Percentiles rank a stretch among this genome's conserved stretches.
These are phyloP conservation scores for Arxiozyma bovina DNA, from an alignment of 1,139 yeast genomes.

Conservation along the genomic window DNA sequence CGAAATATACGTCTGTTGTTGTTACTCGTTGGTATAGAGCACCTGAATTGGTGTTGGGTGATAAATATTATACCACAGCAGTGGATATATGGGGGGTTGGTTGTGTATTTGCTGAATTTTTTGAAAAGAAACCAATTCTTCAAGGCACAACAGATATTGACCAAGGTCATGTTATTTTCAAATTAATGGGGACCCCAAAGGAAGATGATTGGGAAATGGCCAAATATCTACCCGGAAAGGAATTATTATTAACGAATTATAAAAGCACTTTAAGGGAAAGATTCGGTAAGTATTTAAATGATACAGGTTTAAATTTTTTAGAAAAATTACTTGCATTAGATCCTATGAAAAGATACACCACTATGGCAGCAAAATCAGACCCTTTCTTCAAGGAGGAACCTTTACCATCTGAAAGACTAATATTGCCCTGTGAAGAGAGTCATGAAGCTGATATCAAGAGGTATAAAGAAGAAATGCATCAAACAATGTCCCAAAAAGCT, in stretches of 20 bases:
- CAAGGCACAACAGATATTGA: constrained; percentile 85
- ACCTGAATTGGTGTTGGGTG: constrained; percentile 84
- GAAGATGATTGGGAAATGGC: constrained; percentile 58
- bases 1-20: constrained; percentile 78
- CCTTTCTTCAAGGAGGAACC: constrained; percentile 61
- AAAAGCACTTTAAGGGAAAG: constrained; percentile 47
- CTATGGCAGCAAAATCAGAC: constrained; percentile 66
- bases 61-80: constrained; percentile 79
- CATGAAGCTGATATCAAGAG: constrained; percentile 79
- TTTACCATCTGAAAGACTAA: constrained; percentile 44
- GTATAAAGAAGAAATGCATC: constrained; percentile 39
- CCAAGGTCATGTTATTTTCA: constrained; percentile 77
- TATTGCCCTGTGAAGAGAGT: constrained; percentile 76
- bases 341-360: constrained; percentile 67
- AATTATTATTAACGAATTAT: constrained; percentile 35
- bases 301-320: constrained; percentile 37
- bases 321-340: constrained; percentile 51
- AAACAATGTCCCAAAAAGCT: constrained; percentile 27
- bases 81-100: constrained; percentile 98
- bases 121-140: constrained; percentile 69
- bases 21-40: constrained; percentile 98
- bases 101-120: constrained; percentile 90
- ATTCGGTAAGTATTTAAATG: constrained; percentile 34
- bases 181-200: constrained; percentile 73
- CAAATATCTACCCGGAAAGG: constrained; percentile 52